Evolutionary conservation across 345 rosid genomes (phyloP).

Genomic region (Erucastrum elatum): DNA sequence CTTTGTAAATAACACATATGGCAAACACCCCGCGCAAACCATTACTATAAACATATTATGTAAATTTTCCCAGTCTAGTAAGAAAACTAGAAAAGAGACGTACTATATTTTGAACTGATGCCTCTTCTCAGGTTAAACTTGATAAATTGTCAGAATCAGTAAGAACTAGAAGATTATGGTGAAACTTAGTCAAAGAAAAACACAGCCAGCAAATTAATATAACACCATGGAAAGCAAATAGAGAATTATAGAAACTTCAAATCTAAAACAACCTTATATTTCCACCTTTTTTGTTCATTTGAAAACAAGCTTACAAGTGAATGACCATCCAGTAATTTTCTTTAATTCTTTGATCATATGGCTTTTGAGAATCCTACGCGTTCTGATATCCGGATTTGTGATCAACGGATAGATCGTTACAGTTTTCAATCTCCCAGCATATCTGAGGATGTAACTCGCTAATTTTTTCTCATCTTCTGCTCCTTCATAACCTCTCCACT

Average conservation of each 20-base stretch:
- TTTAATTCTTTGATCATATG: neutral
- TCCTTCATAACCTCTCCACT: slow-evolving; percentile 21
- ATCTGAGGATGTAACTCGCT: neutral
- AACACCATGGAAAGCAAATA: neutral
- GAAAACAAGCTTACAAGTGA: slow-evolving; percentile 12
- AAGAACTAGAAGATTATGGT: neutral
- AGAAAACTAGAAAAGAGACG: neutral
- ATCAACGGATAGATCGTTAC: slow-evolving; percentile 3
- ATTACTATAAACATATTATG: neutral
- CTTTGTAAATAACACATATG: no score
- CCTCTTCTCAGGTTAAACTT: neutral
- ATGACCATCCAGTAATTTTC: neutral
- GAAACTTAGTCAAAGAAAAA: neutral
- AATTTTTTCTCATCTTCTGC: slow-evolving; percentile 8
- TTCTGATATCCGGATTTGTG: neutral
- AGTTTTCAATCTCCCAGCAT: slow-evolving; percentile 13
- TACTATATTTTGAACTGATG: neutral
- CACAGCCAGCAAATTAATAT: no score
- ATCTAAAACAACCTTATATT: neutral
- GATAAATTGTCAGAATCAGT: neutral
- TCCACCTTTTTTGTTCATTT: neutral
- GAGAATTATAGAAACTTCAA: neutral
- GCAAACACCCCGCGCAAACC: no score
- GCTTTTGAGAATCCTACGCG: neutral
- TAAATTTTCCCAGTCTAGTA: neutral